Evolutionary conservation across 169 alveolate genomes (phyloP).

Genomic region (Plasmodium cynomolgi): DNA sequence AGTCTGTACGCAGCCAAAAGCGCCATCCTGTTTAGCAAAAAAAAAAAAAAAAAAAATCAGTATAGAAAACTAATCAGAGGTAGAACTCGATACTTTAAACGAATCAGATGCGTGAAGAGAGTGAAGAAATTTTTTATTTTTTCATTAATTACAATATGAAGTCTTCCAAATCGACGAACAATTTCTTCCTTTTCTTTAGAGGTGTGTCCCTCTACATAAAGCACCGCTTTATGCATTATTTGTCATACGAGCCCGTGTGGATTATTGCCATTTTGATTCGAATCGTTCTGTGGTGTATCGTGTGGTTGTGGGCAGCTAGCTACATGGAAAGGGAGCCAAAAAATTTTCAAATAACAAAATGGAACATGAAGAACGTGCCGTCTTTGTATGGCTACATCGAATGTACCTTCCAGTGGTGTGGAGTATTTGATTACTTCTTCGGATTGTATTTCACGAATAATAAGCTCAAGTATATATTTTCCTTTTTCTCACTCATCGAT

Average conservation of each 20-base stretch:
- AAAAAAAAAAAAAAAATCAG: neutral
- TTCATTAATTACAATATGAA: constrained; percentile 62
- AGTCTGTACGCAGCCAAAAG: constrained; percentile 6
- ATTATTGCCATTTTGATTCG: constrained; percentile 79
- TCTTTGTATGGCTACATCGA: constrained; percentile 79
- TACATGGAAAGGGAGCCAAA: constrained; percentile 82
- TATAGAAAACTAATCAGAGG: neutral
- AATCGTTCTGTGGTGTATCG: constrained; percentile 83
- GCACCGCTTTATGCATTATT: constrained; percentile 40
- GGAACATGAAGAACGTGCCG: constrained; percentile 83
- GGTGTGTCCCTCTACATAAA: constrained; percentile 32
- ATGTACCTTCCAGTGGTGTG: constrained; percentile 82
- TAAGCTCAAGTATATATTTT: constrained; percentile 77
- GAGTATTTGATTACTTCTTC: constrained; percentile 77
- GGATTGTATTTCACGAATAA: constrained; percentile 78
- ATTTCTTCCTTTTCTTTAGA: constrained; percentile 27
- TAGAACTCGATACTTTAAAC: neutral
- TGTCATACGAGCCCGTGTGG: constrained; percentile 78
- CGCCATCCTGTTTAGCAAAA: constrained; percentile 41
- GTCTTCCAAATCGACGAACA: constrained; percentile 30
- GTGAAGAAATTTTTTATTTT: constrained; percentile 23
- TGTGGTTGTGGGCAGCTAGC: constrained; percentile 87
- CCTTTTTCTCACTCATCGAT: constrained; percentile 82
- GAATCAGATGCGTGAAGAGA: constrained; percentile 1
- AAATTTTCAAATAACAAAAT: constrained; percentile 76